Evolutionary conservation across 2,329 filamentous ascomycete species (phyloP), one percentile per base, ranked within the genome.

Genomic region (Fusarium staphyleae): DNA sequence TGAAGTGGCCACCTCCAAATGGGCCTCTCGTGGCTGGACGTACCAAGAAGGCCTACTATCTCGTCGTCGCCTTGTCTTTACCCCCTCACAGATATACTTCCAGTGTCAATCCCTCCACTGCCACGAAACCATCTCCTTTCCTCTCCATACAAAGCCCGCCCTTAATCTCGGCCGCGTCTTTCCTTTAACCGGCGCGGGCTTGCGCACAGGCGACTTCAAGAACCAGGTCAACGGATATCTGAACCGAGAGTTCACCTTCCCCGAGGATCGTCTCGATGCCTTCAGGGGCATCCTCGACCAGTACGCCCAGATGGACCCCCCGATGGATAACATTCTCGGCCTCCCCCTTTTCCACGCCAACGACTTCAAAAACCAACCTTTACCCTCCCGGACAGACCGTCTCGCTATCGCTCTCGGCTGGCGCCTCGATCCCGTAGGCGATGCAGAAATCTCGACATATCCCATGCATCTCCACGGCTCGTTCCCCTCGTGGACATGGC

Each of bases 401-500:
- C 60, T 75, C 3, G 72, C 69, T 19, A 51, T 73, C 14, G 71
- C 66, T 9, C 65, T 75, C 3, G 69, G 71, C n/a, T 75, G 73
- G 73, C 63, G 66, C 35, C 60, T 68, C 22, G 67, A 69, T 33
- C 64, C 65, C 16, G 48, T 62, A 19, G 57, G 63, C 4, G 60
- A 65, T 28, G 39, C 29, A 3, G 56, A 64, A 12, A 24, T 49
- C 30, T 48, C 60, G 18, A 43, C 58, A n/a, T 61, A 68, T 33
- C 68, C 69, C 19, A 65, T 69, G 49, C 66, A 57, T 29, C 63
- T 64, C 30, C 61, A 67, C 13, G 65, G 61, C 18, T 44, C 62
- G 3, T 73, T 70, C 36, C 73, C 73, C 2, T 75, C 73, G 0
- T 75, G 73, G 73, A 72, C 71, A 4, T 75, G 73, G 73, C 68